Evolutionary conservation across 2,329 filamentous ascomycete genomes (phyloP), one percentile per base, ranked within the genome.

Genomic region (Ilyonectria mors-panacis): DNA sequence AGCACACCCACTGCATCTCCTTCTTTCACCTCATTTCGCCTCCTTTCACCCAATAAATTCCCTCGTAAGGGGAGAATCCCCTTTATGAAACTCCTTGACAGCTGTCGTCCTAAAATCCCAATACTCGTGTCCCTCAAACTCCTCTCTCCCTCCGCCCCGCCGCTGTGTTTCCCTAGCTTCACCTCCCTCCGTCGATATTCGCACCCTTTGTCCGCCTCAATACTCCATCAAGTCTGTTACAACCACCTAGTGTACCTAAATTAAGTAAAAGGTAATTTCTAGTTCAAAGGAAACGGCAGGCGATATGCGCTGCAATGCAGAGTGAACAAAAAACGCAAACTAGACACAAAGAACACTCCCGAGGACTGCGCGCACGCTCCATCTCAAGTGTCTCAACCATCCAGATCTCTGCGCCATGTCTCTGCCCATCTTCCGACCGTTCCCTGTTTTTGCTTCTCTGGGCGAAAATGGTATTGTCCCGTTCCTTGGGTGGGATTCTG

Each of bases 331-430:
- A 30, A 47, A 12, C 17, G n/a, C 26, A 33, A 17, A 19, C 23
- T n/a, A 30, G 4, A 45, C 44, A 26, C 28, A 47, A 58, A 35
- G 26, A 23, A 28, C 17, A 8, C 30, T 12, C 37, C 37, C 54
- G 8, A 45, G 39, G 30, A 23, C 53, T 45, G 54, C 42, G 30
- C 23, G 13, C 48, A 54, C 50, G 15, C 50, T 61, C 59, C 53
- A 47, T 39, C 59, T 57, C 59, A 39, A 39, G 39, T 64, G 62
- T 65, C 62, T 65, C 62, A 65, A 21, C 48, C 30, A 53, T 55
- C 48, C 12, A 54, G n/a, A 23, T 53, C 23, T 45, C 48, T 23
- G 44, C 47, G 33, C 45, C 47, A 55, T 65, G 55, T 65, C 62
- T 65, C 48, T 65, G 23, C 13, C 42, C 21, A 64, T 37, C 28